Evolutionary conservation across 768 basidiomycete genomes (phyloP).

Genomic region (Pleurotus pulmonarius): DNA sequence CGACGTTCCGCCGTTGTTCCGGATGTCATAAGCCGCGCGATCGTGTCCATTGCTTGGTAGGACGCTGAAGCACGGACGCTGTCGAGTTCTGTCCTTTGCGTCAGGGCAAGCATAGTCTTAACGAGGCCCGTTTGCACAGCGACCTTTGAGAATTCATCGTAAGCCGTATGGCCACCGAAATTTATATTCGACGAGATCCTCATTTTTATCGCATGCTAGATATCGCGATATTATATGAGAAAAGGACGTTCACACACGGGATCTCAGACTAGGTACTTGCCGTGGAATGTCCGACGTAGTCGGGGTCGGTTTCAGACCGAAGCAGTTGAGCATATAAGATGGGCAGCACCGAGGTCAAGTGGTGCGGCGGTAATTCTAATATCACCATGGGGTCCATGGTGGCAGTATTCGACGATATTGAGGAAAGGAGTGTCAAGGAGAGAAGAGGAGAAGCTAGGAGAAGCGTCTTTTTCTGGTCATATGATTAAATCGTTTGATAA

Average conservation of each 20-base stretch:
- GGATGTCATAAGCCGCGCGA: slow-evolving; percentile 16
- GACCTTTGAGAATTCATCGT: slow-evolving; percentile 19
- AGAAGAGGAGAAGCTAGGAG: too few species aligned
- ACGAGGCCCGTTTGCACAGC: slow-evolving; percentile 23
- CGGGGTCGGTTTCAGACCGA: not conserved
- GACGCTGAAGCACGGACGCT: slow-evolving; percentile 15
- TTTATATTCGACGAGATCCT: slow-evolving; percentile 1
- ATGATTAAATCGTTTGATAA: too few species aligned
- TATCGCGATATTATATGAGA: not conserved
- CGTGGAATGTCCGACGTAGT: not conserved
- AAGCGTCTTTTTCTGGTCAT: too few species aligned
- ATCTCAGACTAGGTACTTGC: not conserved
- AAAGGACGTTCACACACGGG: not conserved
- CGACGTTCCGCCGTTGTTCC: slow-evolving; percentile 18
- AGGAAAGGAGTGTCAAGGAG: too few species aligned
- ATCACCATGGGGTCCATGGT: too few species aligned
- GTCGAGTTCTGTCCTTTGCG: slow-evolving; percentile 14
- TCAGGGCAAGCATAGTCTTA: slow-evolving; percentile 19
- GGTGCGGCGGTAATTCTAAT: too few species aligned
- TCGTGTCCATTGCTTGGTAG: slow-evolving; percentile 18
- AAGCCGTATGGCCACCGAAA: slow-evolving; percentile 11
- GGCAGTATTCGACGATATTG: too few species aligned
- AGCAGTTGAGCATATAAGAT: too few species aligned
- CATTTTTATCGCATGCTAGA: slow-evolving; percentile 8
- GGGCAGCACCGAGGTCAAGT: too few species aligned